phyloP scores from a whole-genome alignment of 2,329 filamentous ascomycete species.

The Chrysosporium queenslandicum region DNA sequence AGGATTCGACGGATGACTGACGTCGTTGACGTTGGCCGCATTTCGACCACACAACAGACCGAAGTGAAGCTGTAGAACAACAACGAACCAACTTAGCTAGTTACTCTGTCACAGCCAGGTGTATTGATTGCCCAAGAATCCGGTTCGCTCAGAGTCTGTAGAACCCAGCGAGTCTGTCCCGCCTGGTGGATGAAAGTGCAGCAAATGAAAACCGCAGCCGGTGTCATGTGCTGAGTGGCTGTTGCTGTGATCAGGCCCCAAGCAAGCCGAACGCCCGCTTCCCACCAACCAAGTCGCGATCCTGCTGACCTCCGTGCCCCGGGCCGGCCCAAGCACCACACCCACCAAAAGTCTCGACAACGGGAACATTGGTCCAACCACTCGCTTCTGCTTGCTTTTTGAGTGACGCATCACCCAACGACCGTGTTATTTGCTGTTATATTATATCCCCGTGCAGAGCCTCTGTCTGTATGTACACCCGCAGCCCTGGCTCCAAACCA shows the following conservation, averaged over 20 bases:
- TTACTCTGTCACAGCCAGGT: too few relatives aligned
- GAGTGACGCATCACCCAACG: neutral
- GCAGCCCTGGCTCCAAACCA: conserved; percentile 15
- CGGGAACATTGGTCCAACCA: neutral
- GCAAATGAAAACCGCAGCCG: neutral
- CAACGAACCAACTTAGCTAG: neutral
- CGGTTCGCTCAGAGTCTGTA: too few relatives aligned
- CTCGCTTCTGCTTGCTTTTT: conserved; percentile 7
- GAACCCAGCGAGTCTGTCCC: too few relatives aligned
- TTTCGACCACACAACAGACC: neutral
- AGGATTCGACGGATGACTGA: neutral
- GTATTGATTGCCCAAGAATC: too few relatives aligned
- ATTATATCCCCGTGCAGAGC: neutral
- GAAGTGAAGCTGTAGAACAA: neutral
- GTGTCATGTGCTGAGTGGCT: neutral
- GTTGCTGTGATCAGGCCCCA: neutral
- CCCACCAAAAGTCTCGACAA: neutral
- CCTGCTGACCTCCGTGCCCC: neutral
- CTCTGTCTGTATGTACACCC: neutral
- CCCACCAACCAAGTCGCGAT: neutral
- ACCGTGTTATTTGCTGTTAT: too few relatives aligned
- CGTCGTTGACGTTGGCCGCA: neutral
- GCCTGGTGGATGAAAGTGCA: too few relatives aligned
- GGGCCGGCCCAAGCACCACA: neutral
- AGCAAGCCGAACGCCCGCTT: neutral